Conservation (phyloP, 2,329 filamentous ascomycete species). For the Arthroderma uncinatum region DNA sequence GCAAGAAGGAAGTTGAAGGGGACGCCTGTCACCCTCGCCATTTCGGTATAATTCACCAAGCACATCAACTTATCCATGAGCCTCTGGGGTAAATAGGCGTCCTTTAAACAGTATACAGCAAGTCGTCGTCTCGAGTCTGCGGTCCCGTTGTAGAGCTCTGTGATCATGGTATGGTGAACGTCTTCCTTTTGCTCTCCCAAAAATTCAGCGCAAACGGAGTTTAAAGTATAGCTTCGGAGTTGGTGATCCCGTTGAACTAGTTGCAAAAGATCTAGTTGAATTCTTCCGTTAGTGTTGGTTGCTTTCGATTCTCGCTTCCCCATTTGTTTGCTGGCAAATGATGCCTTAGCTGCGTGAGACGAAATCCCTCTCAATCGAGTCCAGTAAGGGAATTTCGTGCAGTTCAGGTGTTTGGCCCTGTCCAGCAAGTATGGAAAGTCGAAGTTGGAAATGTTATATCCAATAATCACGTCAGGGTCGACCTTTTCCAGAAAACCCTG, state of each 20-base stretch:
- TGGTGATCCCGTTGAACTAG: slow-evolving; percentile 91
- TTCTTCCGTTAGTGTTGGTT: slow-evolving; percentile 85
- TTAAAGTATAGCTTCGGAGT: slow-evolving; percentile 89
- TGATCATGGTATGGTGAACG: slow-evolving; percentile 98
- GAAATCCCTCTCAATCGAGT: slow-evolving; percentile 60
- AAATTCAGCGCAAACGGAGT: slow-evolving; percentile 91
- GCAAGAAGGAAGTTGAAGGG: slow-evolving; percentile 91
- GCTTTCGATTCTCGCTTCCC: slow-evolving; percentile 88
- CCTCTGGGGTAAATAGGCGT: slow-evolving; percentile 87
- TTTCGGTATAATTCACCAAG: slow-evolving; percentile 97
- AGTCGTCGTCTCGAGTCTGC: slow-evolving; percentile 81
- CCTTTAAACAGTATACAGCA: slow-evolving; percentile 93
- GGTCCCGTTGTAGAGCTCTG: slow-evolving; percentile 92
- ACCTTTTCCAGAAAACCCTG: slow-evolving; percentile 78
- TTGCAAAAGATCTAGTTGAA: slow-evolving; percentile 91
- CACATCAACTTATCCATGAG: slow-evolving; percentile 97
- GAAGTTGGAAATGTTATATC: slow-evolving; percentile 98
- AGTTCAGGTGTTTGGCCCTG: slow-evolving; percentile 73
- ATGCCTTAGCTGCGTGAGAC: slow-evolving; percentile 65
- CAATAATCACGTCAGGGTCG: slow-evolving; percentile 94
- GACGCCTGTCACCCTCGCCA: slow-evolving; percentile 97
- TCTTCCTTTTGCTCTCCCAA: slow-evolving; percentile 96
- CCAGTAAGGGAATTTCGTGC: slow-evolving; percentile 73
- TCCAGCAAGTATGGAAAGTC: slow-evolving; percentile 95
- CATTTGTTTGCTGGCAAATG: slow-evolving; percentile 96